phyloP scores from a whole-genome alignment of 805 yeast genomes.

The Spathaspora sp. region DNA sequence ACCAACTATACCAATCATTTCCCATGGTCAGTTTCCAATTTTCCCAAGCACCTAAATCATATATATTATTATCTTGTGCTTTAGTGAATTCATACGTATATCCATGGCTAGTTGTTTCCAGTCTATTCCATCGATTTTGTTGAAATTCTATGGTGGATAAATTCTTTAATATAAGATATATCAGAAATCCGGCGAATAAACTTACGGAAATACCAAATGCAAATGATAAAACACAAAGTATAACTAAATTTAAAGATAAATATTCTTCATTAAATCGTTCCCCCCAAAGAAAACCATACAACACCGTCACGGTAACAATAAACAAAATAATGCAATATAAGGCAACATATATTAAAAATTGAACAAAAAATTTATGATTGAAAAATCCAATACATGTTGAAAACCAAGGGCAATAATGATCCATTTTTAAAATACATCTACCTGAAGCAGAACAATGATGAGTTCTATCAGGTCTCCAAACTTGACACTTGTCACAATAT shows the following conservation, averaged over 20 bases:
- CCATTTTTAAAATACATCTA: slow-evolving; percentile 49
- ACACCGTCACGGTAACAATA: slow-evolving; percentile 32
- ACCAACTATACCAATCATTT: slow-evolving; percentile 57
- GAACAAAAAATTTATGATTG: slow-evolving; percentile 78
- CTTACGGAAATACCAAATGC: slow-evolving; percentile 47
- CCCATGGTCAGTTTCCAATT: slow-evolving; percentile 84
- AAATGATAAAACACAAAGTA: slow-evolving; percentile 56
- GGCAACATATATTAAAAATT: slow-evolving; percentile 58
- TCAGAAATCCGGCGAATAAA: slow-evolving; percentile 51
- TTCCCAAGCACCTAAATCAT: slow-evolving; percentile 59
- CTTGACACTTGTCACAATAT: slow-evolving; percentile 49
- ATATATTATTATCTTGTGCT: slow-evolving; percentile 58
- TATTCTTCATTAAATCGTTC: slow-evolving; percentile 41
- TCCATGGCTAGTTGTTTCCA: slow-evolving; percentile 17
- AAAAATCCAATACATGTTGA: slow-evolving; percentile 79
- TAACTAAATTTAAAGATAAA: slow-evolving; percentile 52
- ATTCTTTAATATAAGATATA: slow-evolving; percentile 60
- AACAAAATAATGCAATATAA: slow-evolving; percentile 44
- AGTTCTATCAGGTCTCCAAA: slow-evolving; percentile 59
- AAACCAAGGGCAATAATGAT: slow-evolving; percentile 85
- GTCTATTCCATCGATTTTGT: slow-evolving; percentile 44
- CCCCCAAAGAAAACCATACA: slow-evolving; percentile 46
- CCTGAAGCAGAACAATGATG: slow-evolving; percentile 55
- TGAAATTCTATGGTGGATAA: slow-evolving; percentile 79
- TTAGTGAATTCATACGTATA: slow-evolving; percentile 37